These are phyloP conservation scores for Metarhizium album DNA, from an alignment of 2,329 filamentous ascomycete genomes.

Conservation along the genomic window DNA sequence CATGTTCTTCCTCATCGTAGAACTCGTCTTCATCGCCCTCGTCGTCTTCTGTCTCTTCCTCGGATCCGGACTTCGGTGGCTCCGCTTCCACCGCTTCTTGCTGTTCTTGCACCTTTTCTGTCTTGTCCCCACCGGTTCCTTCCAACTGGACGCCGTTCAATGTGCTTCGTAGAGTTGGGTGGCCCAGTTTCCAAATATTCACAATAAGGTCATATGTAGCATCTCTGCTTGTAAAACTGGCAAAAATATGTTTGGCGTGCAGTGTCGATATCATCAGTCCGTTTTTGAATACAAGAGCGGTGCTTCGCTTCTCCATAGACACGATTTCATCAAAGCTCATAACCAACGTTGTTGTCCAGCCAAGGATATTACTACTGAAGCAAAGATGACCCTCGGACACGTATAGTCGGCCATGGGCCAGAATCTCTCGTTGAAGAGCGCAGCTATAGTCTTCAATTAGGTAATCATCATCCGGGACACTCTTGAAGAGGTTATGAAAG, in stretches of 20 bases:
- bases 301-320: constrained; percentile 92
- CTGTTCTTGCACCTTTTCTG: constrained; percentile 61
- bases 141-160: constrained; percentile 80
- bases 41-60: constrained; percentile 57
- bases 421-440: constrained; percentile 87
- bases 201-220: constrained; percentile 95
- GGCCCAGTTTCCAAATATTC: constrained; percentile 96
- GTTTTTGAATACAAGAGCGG: constrained; percentile 91
- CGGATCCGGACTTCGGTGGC: constrained; percentile 46
- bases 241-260: constrained; percentile 91
- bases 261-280: constrained; percentile 93
- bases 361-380: constrained; percentile 97
- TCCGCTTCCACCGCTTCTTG: constrained; percentile 22
- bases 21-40: constrained; percentile 57
- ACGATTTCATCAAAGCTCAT: constrained; percentile 98
- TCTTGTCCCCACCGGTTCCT: constrained; percentile 78
- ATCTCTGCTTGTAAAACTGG: constrained; percentile 87
- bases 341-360: constrained; percentile 94
- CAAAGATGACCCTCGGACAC: constrained; percentile 96
- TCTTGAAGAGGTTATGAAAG: constrained; percentile 88
- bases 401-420: constrained; percentile 87
- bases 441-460: constrained; percentile 98
- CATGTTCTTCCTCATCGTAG: constrained; percentile 71
- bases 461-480: constrained; percentile 95
- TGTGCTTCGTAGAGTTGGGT: constrained; percentile 83